These are phyloP conservation scores for Corylus americana DNA, from an alignment of 306 rosid genomes.

Conservation along the genomic window DNA sequence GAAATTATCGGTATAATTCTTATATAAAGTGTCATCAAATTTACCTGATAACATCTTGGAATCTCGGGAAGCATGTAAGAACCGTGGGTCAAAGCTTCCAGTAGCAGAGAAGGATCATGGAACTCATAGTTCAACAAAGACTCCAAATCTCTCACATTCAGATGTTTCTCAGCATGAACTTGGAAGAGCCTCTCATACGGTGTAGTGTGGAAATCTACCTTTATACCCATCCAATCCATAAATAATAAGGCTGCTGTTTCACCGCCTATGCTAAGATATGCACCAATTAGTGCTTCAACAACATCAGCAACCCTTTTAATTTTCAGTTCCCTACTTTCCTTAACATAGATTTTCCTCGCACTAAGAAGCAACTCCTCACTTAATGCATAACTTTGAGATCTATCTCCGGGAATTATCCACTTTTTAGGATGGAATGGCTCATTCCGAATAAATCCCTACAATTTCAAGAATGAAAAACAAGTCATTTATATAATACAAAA, in stretches of 20 bases:
- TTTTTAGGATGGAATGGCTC: constrained; percentile 61
- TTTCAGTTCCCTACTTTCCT: constrained; percentile 48
- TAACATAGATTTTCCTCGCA: constrained; percentile 35
- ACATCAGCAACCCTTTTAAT: constrained; percentile 72
- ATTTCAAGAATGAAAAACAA: constrained; percentile 14
- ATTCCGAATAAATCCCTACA: constrained; percentile 77
- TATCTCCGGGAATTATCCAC: constrained; percentile 72
- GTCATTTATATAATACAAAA: neutral
- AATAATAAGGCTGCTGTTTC: constrained; percentile 64
- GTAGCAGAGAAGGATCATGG: constrained; percentile 52
- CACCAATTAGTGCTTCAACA: constrained; percentile 95
- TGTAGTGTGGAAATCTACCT: constrained; percentile 44
- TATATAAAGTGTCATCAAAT: neutral
- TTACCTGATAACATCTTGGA: constrained; percentile 90
- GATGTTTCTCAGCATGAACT: constrained; percentile 37
- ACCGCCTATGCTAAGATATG: constrained; percentile 69
- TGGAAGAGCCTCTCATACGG: constrained; percentile 46
- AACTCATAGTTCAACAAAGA: constrained; percentile 61
- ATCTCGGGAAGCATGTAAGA: constrained; percentile 84
- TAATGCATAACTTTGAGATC: constrained; percentile 24
- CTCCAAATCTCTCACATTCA: constrained; percentile 54
- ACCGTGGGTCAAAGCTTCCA: constrained; percentile 93
- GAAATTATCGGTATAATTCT: neutral
- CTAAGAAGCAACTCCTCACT: constrained; percentile 35
- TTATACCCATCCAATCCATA: constrained; percentile 74